A percentile compares a stretch with the other conserved stretches of the same genome.
phyloP scores from a whole-genome alignment of 2,329 filamentous ascomycete species.

The Tolypocladium guangdongense region DNA sequence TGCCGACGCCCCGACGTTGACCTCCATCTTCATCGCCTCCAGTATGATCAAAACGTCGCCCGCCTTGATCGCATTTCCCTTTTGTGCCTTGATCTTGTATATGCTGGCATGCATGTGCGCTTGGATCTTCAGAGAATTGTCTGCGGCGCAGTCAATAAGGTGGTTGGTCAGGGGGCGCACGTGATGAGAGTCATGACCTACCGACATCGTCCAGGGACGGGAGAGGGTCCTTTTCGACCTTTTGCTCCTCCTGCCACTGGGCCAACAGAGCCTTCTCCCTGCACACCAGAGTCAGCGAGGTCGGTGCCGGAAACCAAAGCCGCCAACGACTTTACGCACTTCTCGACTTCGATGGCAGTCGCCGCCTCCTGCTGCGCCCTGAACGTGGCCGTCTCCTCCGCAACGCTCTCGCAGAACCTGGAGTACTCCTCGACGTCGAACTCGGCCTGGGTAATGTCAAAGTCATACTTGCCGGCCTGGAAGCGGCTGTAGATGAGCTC shows the following conservation, averaged over 20 bases:
- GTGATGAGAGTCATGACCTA: background rate
- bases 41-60: slow-evolving; percentile 34
- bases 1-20: slow-evolving; percentile 12
- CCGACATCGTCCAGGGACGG: slow-evolving; percentile 1
- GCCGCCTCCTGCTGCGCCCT: slow-evolving; percentile 7
- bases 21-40: slow-evolving; percentile 49
- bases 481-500: slow-evolving; percentile 14
- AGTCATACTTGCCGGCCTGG: slow-evolving; percentile 16
- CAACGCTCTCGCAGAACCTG: slow-evolving; percentile 3
- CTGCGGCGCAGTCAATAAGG: slow-evolving; percentile 2
- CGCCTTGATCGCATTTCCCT: slow-evolving; percentile 28
- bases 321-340: slow-evolving; percentile 2
- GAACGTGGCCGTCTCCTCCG: slow-evolving; percentile 4
- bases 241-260: slow-evolving; percentile 18
- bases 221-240: slow-evolving; percentile 6
- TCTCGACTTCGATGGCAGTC: slow-evolving; percentile 12
- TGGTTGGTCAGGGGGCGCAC: background rate
- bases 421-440: slow-evolving; percentile 17
- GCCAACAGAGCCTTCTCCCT: slow-evolving; percentile 9
- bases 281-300: background rate
- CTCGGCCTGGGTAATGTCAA: slow-evolving; percentile 7
- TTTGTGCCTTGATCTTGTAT: slow-evolving; percentile 37
- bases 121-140: slow-evolving; percentile 18
- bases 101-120: slow-evolving; percentile 30
- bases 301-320: background rate